phyloP scores from a whole-genome alignment of 352 stramenopile genomes.

The Globisporangium nunn region DNA sequence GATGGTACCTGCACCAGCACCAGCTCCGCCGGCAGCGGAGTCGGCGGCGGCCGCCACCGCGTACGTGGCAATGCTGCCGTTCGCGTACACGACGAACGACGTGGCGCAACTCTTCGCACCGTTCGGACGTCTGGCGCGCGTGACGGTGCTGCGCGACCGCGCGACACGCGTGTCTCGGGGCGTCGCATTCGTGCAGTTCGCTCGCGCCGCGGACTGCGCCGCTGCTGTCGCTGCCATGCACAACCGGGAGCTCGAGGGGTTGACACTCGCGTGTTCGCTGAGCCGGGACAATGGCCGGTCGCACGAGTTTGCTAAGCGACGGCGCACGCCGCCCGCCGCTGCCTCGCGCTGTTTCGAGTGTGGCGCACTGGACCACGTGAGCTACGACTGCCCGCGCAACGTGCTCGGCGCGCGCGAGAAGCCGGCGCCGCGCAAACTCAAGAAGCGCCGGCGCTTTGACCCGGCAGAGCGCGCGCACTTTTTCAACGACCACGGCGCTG shows the following conservation, averaged over 20 bases:
- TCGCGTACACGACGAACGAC: slow-evolving; percentile 84
- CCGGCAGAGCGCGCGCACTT: slow-evolving; percentile 47
- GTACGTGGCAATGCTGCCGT: slow-evolving; percentile 87
- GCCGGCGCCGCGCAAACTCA: slow-evolving; percentile 33
- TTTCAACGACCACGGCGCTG: slow-evolving; percentile 56
- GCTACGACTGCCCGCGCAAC: slow-evolving; percentile 81
- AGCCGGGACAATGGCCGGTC: slow-evolving; percentile 77
- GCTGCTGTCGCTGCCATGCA: slow-evolving; percentile 50
- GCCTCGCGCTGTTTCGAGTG: slow-evolving; percentile 79
- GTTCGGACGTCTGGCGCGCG: slow-evolving; percentile 67
- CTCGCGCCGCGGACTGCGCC: slow-evolving; percentile 48
- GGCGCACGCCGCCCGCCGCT: slow-evolving; percentile 57
- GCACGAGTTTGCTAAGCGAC: slow-evolving; percentile 61
- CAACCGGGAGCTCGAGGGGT: slow-evolving; percentile 47
- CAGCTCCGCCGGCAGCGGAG: neutral
- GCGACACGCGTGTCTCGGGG: slow-evolving; percentile 63
- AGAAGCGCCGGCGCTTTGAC: slow-evolving; percentile 64
- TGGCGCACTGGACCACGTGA: slow-evolving; percentile 64
- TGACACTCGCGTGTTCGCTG: slow-evolving; percentile 57
- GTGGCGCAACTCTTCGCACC: slow-evolving; percentile 78
- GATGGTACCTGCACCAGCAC: neutral
- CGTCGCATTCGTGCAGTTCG: slow-evolving; percentile 85
- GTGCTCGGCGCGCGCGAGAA: slow-evolving; percentile 67
- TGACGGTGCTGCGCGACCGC: slow-evolving; percentile 73
- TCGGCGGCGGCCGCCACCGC: slow-evolving; percentile 28